Base-by-base conservation (phyloP, 352 stramenopile genomes). In the Phytopythium aichiense region DNA sequence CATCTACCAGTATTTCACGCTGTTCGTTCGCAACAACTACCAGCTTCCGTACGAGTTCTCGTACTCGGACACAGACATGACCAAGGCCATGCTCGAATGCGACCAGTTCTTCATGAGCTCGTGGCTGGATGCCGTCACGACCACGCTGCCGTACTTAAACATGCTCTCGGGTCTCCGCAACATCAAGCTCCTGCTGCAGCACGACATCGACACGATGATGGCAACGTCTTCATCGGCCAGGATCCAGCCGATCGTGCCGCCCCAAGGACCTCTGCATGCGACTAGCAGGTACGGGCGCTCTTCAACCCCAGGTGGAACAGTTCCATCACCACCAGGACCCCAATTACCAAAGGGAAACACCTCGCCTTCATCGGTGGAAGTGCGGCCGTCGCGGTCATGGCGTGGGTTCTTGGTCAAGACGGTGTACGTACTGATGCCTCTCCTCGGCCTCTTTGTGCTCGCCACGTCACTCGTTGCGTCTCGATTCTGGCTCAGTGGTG, bases 101-200 rank as follows among this genome's bases (percentile, higher is more conserved):
- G 68, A 73, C 60, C 69, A 76, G 58, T 76, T 76, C 56, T 76
- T 76, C 53, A 71, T 73, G 63, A 64, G 64, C 28, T 68, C 58
- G 1, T 76, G 66, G 66, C 37, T 66, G 2, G 66, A 76, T 58
- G 59, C 66, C 2, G 35, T 73, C 35, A 76, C 69, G 7, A 73
- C 69, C 22, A 71, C 57, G n/a, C 43, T 76, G 12, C 63, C 69
- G 13, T 76, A 76, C 38, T 33, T 76, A 20, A 73, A 73, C 52
- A 76, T 76, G 69, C 49, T 76, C 7, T 73, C 61, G 15, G 59
- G 62, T 31, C 57, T 76, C 4, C 54, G 63, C 37, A 76, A 64
- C 35, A 59, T 76, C 28, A 76, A 71, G 20, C 54, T 73, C 16
- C 31, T 76, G n/a, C 60, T 76, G 31, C 59, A 71, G 12, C 58